These are phyloP conservation scores for Calonectria leucothoes DNA, from an alignment of 2,329 filamentous ascomycete genomes.

Conservation along the genomic window DNA sequence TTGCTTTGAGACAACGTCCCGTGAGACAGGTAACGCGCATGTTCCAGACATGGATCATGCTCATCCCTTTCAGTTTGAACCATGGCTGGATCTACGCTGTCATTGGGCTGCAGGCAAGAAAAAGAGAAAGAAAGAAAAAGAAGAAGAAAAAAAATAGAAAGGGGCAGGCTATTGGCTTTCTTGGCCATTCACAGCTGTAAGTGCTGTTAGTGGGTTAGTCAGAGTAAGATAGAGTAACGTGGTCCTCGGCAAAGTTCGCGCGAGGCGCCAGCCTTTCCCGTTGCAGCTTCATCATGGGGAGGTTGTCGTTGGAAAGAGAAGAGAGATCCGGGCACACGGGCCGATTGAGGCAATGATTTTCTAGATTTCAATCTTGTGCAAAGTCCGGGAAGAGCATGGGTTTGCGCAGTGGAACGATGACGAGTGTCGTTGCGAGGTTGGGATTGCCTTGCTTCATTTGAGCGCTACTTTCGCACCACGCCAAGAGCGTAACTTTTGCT, in stretches of 20 bases:
- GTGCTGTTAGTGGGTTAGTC: not conserved
- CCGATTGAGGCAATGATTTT: not conserved
- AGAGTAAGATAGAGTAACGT: not conserved
- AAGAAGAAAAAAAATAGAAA: not conserved
- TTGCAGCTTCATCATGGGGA: not conserved
- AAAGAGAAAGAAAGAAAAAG: not conserved
- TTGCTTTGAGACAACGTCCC: not conserved
- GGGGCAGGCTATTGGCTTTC: no score
- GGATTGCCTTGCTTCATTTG: not conserved
- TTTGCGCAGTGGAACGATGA: not conserved
- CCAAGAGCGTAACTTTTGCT: not conserved
- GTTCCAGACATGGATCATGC: not conserved
- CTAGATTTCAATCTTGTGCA: not conserved
- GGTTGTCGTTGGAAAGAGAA: not conserved
- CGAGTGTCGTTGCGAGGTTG: not conserved
- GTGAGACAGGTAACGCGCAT: not conserved
- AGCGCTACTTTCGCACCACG: not conserved
- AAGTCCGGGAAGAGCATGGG: not conserved
- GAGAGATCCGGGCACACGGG: not conserved
- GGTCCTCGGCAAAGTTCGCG: not conserved
- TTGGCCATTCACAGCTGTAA: not conserved
- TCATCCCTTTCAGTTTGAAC: not conserved
- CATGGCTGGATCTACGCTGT: not conserved
- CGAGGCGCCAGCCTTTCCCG: not conserved
- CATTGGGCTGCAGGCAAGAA: not conserved